Conservation (phyloP, 305 asterid genomes). For the Rubia tinctorum region DNA sequence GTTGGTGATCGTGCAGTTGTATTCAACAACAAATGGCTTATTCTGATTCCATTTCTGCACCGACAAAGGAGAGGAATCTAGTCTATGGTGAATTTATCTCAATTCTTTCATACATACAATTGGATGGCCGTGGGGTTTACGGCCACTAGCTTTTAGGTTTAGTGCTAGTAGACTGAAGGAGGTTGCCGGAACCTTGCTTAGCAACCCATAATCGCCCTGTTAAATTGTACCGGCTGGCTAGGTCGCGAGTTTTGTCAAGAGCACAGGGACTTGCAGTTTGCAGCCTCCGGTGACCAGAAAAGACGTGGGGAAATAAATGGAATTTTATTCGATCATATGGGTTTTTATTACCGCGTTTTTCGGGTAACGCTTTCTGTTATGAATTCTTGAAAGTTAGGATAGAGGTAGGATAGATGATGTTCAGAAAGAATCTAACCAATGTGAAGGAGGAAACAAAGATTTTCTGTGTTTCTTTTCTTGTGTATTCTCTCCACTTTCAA, state of each 20-base stretch:
- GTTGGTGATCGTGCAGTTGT: constrained; percentile 12
- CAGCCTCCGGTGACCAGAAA: constrained; percentile 11
- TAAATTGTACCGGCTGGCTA: constrained; percentile 10
- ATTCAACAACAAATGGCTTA: not conserved
- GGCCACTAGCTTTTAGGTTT: constrained; percentile 29
- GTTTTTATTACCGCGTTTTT: not conserved
- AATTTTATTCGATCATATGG: constrained; percentile 1
- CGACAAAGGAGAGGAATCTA: constrained; percentile 19
- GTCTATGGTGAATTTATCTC: constrained; percentile 23
- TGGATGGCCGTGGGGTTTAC: constrained; percentile 23
- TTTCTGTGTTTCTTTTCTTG: not conserved
- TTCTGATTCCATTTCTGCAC: constrained; percentile 14
- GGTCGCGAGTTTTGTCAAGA: constrained; percentile 5
- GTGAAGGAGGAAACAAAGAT: not conserved
- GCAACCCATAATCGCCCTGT: constrained; percentile 6
- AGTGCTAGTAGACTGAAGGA: constrained; percentile 18
- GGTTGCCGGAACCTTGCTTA: constrained; percentile 14
- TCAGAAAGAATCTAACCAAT: not conserved
- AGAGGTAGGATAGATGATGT: not conserved
- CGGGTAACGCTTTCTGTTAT: not conserved
- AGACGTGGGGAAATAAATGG: constrained; percentile 13
- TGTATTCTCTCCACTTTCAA: constrained; percentile 1
- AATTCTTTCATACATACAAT: constrained; percentile 32
- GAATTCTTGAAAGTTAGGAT: not conserved
- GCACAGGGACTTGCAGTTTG: constrained; percentile 16